Conservation (phyloP, 352 stramenopile species). For the Phytophthora citrophthora region DNA sequence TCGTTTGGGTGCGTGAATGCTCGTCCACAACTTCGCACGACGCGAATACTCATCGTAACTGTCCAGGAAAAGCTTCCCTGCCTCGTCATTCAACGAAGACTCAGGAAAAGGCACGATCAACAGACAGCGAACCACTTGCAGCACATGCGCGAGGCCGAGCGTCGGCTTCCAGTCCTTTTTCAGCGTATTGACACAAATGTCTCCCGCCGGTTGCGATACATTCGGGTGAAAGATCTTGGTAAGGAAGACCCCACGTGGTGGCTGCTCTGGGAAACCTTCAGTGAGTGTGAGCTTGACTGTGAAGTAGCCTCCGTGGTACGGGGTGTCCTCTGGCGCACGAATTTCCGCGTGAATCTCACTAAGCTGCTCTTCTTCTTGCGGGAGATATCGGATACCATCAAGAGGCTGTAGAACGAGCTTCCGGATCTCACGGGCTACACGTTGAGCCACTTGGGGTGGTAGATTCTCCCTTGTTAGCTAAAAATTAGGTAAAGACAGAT, state of each 20-base stretch:
- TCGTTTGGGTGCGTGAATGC: conserved; percentile 87
- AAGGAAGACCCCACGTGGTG: conserved; percentile 95
- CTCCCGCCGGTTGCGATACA: conserved; percentile 94
- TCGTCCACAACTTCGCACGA: conserved; percentile 90
- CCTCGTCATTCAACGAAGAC: conserved; percentile 99
- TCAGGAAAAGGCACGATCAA: conserved; percentile 99
- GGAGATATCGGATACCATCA: conserved; percentile 93
- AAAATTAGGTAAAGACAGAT: conserved; percentile 7
- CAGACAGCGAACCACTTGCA: conserved; percentile 98
- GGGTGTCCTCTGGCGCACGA: conserved; percentile 96
- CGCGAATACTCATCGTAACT: conserved; percentile 97
- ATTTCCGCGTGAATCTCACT: conserved; percentile 96
- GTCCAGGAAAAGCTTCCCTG: conserved; percentile 98
- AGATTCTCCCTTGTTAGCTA: conserved; percentile 62
- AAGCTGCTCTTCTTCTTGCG: conserved; percentile 91
- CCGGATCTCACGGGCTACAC: conserved; percentile 93
- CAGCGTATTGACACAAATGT: conserved; percentile 99
- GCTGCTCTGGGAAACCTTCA: conserved; percentile 84
- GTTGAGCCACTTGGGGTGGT: conserved; percentile 91
- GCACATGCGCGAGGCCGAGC: conserved; percentile 96
- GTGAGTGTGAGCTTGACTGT: conserved; percentile 95
- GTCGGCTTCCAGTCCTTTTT: conserved; percentile 98
- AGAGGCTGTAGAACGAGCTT: conserved; percentile 90
- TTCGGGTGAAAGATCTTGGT: conserved; percentile 99
- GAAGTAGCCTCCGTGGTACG: conserved; percentile 97